These are phyloP conservation scores for Linum lewisii DNA, from an alignment of 345 rosid species.

Conservation along the genomic window DNA sequence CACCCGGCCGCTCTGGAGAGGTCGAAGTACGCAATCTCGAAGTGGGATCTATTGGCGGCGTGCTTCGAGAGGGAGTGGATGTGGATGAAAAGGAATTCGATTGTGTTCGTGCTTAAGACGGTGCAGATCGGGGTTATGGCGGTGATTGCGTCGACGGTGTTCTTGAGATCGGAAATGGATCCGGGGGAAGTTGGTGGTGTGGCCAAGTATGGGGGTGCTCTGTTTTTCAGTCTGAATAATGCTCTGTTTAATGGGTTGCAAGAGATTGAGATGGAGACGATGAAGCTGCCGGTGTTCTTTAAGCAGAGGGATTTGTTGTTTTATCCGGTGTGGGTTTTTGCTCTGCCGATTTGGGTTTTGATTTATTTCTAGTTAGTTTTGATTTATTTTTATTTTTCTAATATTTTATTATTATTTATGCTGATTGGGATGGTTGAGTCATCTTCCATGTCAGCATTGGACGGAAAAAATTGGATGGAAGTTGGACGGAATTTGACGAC, in stretches of 20 bases:
- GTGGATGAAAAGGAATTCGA: constrained; percentile 41
- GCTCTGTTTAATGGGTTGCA: constrained; percentile 58
- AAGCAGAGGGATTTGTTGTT: constrained; percentile 46
- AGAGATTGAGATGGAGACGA: constrained; percentile 42
- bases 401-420: no score
- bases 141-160: constrained; percentile 42
- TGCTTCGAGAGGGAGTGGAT: constrained; percentile 50
- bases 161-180: constrained; percentile 35
- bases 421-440: no score
- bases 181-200: constrained; percentile 21
- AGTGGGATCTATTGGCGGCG: constrained; percentile 50
- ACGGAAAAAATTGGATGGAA: no score
- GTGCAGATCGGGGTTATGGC: constrained; percentile 48
- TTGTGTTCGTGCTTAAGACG: constrained; percentile 43
- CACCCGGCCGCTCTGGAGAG: constrained; percentile 50
- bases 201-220: constrained; percentile 40
- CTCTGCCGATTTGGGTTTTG: constrained; percentile 46
- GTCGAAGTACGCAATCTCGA: constrained; percentile 41
- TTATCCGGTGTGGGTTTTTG: constrained; percentile 61
- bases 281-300: constrained; percentile 45
- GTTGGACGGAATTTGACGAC: no score
- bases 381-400: no score
- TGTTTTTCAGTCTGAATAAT: constrained; percentile 43
- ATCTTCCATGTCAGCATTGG: no score
- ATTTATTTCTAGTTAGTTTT: no score